phyloP scores from a whole-genome alignment of 1,284 basidiomycete genomes.

The Xanthoconium separans region DNA sequence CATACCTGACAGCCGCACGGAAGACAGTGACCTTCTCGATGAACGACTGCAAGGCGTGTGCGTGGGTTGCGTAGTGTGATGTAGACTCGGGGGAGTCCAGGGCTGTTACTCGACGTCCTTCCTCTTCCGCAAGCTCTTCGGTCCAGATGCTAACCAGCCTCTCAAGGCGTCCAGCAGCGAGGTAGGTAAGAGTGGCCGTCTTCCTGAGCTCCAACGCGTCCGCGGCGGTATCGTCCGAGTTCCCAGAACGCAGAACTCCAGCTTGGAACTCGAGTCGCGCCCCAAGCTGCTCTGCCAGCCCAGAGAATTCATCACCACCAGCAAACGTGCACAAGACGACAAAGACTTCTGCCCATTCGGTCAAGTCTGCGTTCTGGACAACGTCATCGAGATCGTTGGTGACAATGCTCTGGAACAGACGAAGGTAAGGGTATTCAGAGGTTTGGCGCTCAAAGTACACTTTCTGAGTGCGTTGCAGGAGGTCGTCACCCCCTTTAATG shows the following conservation, averaged over 20 bases:
- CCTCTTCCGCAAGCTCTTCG: slow-evolving; percentile 90
- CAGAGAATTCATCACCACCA: slow-evolving; percentile 78
- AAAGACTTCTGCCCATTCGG: slow-evolving; percentile 97
- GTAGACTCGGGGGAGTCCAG: slow-evolving; percentile 32
- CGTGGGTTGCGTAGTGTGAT: slow-evolving; percentile 84
- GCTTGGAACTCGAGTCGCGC: slow-evolving; percentile 71
- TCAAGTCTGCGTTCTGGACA: slow-evolving; percentile 86
- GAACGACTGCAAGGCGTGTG: slow-evolving; percentile 88
- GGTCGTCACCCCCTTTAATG: slow-evolving; percentile 85
- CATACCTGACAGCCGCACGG: slow-evolving; percentile 85
- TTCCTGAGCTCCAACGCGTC: slow-evolving; percentile 68
- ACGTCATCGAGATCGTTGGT: slow-evolving; percentile 76
- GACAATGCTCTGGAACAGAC: slow-evolving; percentile 95
- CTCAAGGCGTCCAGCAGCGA: slow-evolving; percentile 89
- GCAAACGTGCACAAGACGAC: slow-evolving; percentile 97
- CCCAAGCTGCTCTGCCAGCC: slow-evolving; percentile 90
- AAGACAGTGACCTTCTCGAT: slow-evolving; percentile 97
- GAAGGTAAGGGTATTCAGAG: slow-evolving; percentile 80
- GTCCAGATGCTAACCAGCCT: slow-evolving; percentile 91
- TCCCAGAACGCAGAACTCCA: slow-evolving; percentile 20
- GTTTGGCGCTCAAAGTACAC: slow-evolving; percentile 90
- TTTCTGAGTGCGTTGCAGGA: slow-evolving; percentile 90
- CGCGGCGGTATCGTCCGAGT: slow-evolving; percentile 44
- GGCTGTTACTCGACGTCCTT: slow-evolving; percentile 38
- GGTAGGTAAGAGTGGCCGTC: slow-evolving; percentile 90